phyloP scores from a whole-genome alignment of 208 protist genomes.

The Trypanosoma rangeli region DNA sequence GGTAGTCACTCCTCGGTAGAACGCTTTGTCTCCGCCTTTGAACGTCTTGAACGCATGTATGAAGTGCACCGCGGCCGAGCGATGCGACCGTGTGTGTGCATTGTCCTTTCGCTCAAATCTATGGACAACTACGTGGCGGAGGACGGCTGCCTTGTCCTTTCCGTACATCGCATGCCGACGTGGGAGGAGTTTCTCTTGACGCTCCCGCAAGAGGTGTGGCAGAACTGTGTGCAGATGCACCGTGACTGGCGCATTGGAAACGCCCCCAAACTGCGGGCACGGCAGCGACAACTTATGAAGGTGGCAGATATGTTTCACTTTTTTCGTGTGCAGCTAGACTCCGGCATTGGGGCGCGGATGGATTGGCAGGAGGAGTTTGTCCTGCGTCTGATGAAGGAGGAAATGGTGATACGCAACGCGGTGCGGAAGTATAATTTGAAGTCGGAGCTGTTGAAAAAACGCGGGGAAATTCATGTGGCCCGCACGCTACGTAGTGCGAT shows the following conservation, averaged over 20 bases:
- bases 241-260: conserved; percentile 65
- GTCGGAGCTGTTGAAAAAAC: conserved; percentile 67
- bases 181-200: conserved; percentile 81
- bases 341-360: conserved; percentile 38
- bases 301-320: conserved; percentile 77
- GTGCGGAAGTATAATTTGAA: conserved; percentile 78
- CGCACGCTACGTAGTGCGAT: conserved; percentile 51
- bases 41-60: conserved; percentile 79
- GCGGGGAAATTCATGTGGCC: conserved; percentile 58
- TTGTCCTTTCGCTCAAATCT: conserved; percentile 61
- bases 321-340: conserved; percentile 56
- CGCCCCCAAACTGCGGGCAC: conserved; percentile 67
- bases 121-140: conserved; percentile 63
- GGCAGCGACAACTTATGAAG: conserved; percentile 54
- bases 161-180: conserved; percentile 50
- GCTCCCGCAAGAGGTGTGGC: conserved; percentile 71
- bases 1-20: conserved; percentile 73
- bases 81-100: conserved; percentile 62
- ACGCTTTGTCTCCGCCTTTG: conserved; percentile 76
- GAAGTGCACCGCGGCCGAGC: conserved; percentile 70
- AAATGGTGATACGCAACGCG: conserved; percentile 61
- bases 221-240: conserved; percentile 69
- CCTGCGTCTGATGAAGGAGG: conserved; percentile 59
- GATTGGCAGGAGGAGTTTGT: conserved; percentile 73
- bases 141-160: conserved; percentile 78